A percentile compares a stretch with the other conserved stretches of the same genome.
Evolutionary conservation across 1,284 basidiomycete species (phyloP).

Genomic region (Ustilago esculenta): DNA sequence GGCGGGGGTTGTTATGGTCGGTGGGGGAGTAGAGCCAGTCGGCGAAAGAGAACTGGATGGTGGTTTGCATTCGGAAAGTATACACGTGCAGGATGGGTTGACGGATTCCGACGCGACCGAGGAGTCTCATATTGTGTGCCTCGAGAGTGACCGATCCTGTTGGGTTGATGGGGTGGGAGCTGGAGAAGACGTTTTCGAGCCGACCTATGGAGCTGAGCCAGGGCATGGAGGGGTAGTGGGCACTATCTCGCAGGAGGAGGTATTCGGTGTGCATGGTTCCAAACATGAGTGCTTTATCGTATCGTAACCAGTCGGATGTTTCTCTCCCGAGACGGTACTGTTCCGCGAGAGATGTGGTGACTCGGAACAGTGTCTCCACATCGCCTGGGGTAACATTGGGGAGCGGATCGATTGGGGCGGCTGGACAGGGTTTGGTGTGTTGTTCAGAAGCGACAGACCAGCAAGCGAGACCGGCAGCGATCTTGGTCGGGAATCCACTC

Average conservation of each 20-base stretch:
- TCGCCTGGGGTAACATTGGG: conserved; percentile 1
- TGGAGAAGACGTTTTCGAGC: conserved; percentile 12
- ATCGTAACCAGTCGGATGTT: conserved; percentile 21
- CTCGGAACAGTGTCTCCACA: background rate
- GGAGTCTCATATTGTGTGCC: conserved; percentile 6
- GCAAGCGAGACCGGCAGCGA: conserved; percentile 5
- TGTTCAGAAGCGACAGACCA: conserved; percentile 1
- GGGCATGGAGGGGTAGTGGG: conserved; percentile 38
- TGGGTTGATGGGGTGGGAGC: conserved; percentile 6
- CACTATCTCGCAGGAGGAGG: conserved; percentile 10
- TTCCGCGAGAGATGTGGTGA: background rate
- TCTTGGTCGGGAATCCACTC: conserved; percentile 28
- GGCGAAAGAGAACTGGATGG: conserved; percentile 29
- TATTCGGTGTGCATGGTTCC: conserved; percentile 38
- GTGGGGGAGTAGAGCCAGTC: conserved; percentile 39
- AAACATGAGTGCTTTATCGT: conserved; percentile 28
- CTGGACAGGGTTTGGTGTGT: background rate
- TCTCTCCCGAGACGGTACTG: conserved; percentile 20
- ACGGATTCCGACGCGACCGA: conserved; percentile 26
- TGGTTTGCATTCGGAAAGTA: conserved; percentile 9
- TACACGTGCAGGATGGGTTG: conserved; percentile 45
- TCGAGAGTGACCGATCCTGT: background rate
- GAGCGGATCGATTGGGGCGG: conserved; percentile 1
- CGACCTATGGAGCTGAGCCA: conserved; percentile 35
- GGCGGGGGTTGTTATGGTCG: background rate